These are phyloP conservation scores for Fusarium mangiferae DNA, from an alignment of 2,329 filamentous ascomycete genomes.

Conservation along the genomic window DNA sequence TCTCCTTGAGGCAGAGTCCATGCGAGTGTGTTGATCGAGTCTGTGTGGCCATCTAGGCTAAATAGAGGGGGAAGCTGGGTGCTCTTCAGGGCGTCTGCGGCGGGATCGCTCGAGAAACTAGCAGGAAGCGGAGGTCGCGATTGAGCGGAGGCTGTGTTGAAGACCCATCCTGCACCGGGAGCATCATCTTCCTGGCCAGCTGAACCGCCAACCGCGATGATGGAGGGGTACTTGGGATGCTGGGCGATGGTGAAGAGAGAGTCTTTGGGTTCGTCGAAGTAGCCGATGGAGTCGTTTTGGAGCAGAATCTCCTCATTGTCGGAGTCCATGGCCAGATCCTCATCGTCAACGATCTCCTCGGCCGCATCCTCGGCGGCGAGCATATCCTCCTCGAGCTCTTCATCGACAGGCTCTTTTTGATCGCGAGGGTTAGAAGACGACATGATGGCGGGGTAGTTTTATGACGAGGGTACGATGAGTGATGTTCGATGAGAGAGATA, in stretches of 20 bases:
- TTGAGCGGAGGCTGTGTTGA: constrained; percentile 76
- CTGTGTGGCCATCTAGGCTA: constrained; percentile 87
- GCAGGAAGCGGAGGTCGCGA: constrained; percentile 76
- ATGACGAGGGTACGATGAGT: background rate
- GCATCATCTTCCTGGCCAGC: constrained; percentile 68
- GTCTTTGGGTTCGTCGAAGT: constrained; percentile 91
- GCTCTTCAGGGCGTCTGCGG: constrained; percentile 59
- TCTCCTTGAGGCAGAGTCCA: constrained; percentile 88
- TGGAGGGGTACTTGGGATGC: constrained; percentile 80
- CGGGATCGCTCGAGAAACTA: constrained; percentile 76
- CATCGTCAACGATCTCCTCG: constrained; percentile 76
- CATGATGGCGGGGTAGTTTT: constrained; percentile 46
- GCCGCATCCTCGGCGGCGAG: constrained; percentile 72
- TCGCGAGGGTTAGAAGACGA: constrained; percentile 45
- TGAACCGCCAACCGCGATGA: constrained; percentile 87
- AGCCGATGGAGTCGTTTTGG: constrained; percentile 91
- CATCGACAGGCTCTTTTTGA: constrained; percentile 38
- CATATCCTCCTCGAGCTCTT: constrained; percentile 52
- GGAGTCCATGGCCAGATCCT: constrained; percentile 84
- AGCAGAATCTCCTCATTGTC: constrained; percentile 80
- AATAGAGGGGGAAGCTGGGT: constrained; percentile 73
- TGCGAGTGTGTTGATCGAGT: constrained; percentile 86
- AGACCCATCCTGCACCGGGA: constrained; percentile 84
- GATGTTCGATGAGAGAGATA: background rate
- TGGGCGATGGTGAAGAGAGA: constrained; percentile 95